These are phyloP conservation scores for Kodamaea kaohsiungensis DNA, from an alignment of 805 yeast species.

Conservation along the genomic window DNA sequence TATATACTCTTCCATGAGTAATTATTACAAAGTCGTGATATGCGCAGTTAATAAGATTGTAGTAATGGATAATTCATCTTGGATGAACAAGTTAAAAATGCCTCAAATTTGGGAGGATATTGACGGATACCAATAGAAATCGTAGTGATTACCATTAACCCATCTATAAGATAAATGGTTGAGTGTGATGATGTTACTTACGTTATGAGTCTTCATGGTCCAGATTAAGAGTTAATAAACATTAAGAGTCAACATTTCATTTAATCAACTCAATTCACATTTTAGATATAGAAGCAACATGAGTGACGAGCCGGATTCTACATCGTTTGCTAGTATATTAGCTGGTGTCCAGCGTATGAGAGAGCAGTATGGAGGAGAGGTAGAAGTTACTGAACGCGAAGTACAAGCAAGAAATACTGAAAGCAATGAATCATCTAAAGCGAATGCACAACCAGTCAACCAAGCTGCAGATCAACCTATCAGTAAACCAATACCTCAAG, in stretches of 20 bases:
- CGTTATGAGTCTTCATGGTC: too few species aligned
- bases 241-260: too few species aligned
- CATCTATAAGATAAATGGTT: too few species aligned
- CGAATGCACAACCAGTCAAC: not conserved
- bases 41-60: not conserved
- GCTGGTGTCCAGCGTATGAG: conserved; percentile 68
- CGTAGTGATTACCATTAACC: too few species aligned
- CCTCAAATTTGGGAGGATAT: not conserved
- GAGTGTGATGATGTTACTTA: too few species aligned
- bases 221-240: too few species aligned
- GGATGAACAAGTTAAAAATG: not conserved
- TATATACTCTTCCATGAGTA: too few species aligned
- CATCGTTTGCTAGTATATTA: conserved; percentile 69
- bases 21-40: not conserved
- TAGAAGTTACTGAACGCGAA: not conserved
- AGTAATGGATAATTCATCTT: not conserved
- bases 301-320: conserved; percentile 39
- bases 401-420: not conserved
- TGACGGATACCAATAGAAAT: too few species aligned
- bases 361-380: conserved; percentile 32
- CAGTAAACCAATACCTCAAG: not conserved
- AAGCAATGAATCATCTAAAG: too few species aligned
- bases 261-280: too few species aligned
- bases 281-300: too few species aligned
- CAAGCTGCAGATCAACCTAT: not conserved